phyloP scores from a whole-genome alignment of 768 basidiomycete genomes.

The Suillus sp. region DNA sequence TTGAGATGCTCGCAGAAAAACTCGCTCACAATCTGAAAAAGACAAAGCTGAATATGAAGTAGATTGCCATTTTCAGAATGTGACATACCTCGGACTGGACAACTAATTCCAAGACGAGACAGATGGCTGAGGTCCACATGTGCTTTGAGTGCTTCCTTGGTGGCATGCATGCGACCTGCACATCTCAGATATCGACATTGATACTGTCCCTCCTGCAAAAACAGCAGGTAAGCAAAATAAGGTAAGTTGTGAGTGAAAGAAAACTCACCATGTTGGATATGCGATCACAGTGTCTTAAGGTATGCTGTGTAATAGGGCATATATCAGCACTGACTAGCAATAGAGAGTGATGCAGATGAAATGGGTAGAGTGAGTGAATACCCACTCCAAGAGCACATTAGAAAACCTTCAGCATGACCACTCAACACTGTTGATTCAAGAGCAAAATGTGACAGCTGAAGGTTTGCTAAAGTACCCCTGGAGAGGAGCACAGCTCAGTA shows the following conservation, averaged over 20 bases:
- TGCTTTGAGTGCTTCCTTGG: constrained; percentile 21
- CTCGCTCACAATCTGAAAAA: constrained; percentile 26
- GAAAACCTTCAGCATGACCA: constrained; percentile 25
- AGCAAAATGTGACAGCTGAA: constrained; percentile 17
- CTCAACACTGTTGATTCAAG: constrained; percentile 14
- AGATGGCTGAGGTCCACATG: constrained; percentile 35
- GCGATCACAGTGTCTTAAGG: constrained; percentile 27
- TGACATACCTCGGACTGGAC: constrained; percentile 29
- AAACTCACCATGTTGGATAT: constrained; percentile 20
- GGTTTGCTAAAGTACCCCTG: constrained; percentile 14
- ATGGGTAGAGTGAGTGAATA: background rate
- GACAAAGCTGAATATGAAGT: constrained; percentile 12
- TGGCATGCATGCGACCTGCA: constrained; percentile 28
- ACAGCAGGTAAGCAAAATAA: background rate
- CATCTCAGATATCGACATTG: constrained; percentile 29
- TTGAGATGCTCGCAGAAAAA: constrained; percentile 28
- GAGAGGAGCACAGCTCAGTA: constrained; percentile 7
- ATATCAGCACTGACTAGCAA: constrained; percentile 14
- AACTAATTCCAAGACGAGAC: constrained; percentile 29
- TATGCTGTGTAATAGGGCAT: constrained; percentile 24
- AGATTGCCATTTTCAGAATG: background rate
- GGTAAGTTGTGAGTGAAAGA: background rate
- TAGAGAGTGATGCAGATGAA: background rate
- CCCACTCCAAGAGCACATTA: constrained; percentile 21
- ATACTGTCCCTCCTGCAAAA: constrained; percentile 29